These are phyloP conservation scores for Selaginella tamariscina DNA, from an alignment of 75 land plant genomes.

Conservation along the genomic window DNA sequence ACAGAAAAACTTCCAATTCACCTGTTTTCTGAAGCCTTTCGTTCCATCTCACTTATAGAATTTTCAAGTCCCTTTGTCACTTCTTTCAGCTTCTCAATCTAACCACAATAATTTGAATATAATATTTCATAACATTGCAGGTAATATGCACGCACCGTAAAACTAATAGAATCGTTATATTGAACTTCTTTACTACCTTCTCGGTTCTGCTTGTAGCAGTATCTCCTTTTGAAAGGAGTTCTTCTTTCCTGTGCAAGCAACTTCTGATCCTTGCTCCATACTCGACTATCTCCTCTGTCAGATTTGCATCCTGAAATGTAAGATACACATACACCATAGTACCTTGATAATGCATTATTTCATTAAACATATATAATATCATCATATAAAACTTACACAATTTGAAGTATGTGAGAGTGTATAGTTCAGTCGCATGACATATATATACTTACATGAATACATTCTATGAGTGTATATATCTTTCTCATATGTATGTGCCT, in stretches of 20 bases:
- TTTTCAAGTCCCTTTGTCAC: conserved; percentile 7
- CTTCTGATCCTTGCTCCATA: conserved; percentile 9
- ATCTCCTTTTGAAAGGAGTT: background rate
- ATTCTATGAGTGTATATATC: too few relatives aligned
- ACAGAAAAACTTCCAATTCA: background rate
- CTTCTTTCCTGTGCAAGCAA: conserved; percentile 17
- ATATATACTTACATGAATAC: too few relatives aligned
- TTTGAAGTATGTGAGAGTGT: too few relatives aligned
- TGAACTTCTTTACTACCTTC: conserved; percentile 8
- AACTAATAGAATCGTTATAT: too few relatives aligned
- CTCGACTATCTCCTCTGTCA: conserved; percentile 10
- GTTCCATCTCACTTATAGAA: conserved; percentile 8
- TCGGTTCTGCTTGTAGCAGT: background rate
- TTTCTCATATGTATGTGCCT: too few relatives aligned
- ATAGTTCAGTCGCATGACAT: too few relatives aligned
- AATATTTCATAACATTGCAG: background rate
- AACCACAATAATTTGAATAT: background rate
- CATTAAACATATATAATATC: too few relatives aligned
- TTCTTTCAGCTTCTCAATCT: conserved; percentile 22
- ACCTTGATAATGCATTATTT: too few relatives aligned
- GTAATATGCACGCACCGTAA: too few relatives aligned
- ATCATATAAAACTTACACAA: background rate
- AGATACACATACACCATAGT: too few relatives aligned
- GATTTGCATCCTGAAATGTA: too few relatives aligned
- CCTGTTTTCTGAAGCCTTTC: conserved; percentile 20